Evolutionary conservation across 345 rosid species (phyloP), one percentile per base, ranked within the genome.

Genomic region (Populus alba): DNA sequence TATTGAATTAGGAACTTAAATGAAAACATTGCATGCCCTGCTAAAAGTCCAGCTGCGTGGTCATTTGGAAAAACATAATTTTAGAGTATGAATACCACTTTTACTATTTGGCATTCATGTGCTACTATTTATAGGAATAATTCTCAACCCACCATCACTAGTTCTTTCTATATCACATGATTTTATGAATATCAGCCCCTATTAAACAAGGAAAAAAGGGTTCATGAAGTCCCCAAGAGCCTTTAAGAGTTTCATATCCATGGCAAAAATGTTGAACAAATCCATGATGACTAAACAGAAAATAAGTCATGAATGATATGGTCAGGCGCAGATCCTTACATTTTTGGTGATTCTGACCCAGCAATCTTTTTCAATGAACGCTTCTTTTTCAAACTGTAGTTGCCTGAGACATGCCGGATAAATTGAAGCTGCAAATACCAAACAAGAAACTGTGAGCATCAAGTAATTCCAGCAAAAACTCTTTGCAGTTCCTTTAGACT

Each of bases 391-490:
- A 86, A 49, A 77, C 61, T 70, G 77, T 73, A 80, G 80, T 57
- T 81, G 68, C 78, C 77, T 51, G 98, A 89, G 76, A 86, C 61
- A 76, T 92, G 97, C 63, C 98, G 87, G 10, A 89, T 80, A 76
- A 95, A 92, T 25, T 83, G 88, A 88, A 95, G 98, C 98, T 92
- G 90, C n/a, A n/a, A n/a, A n/a, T n/a, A n/a, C n/a, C n/a, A n/a
- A n/a, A n/a, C n/a, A n/a, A n/a, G n/a, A n/a, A n/a, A n/a, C n/a
- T n/a, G n/a, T n/a, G n/a, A n/a, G n/a, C n/a, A n/a, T n/a, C n/a
- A n/a, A n/a, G n/a, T n/a, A n/a, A n/a, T n/a, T n/a, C n/a, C n/a
- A n/a, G n/a, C n/a, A n/a, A n/a, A n/a, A n/a, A n/a, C n/a, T n/a
- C n/a, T n/a, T n/a, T n/a, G n/a, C n/a, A n/a, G n/a, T n/a, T n/a